phyloP scores from a whole-genome alignment of 106 monocot species.

The Acorus calamus region DNA sequence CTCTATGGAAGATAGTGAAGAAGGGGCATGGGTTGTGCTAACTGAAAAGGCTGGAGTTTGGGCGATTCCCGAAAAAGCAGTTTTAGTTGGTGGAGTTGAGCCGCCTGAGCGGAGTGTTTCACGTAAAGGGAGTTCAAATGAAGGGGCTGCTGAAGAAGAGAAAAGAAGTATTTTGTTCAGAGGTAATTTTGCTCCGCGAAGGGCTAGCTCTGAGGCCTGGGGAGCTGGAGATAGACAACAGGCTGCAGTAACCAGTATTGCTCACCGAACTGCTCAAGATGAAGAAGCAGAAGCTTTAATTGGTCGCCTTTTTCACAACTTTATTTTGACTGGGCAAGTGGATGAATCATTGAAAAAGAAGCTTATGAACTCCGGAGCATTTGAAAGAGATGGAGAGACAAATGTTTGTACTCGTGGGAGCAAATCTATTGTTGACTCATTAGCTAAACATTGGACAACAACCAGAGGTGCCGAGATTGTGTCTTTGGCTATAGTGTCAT shows the following conservation, averaged over 20 bases:
- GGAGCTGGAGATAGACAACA: conserved; percentile 35
- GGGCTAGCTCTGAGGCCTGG: conserved; percentile 55
- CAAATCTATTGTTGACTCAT: conserved; percentile 81
- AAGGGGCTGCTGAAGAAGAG: conserved; percentile 44
- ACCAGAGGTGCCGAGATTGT: conserved; percentile 77
- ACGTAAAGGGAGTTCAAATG: conserved; percentile 72
- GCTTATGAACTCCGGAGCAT: conserved; percentile 69
- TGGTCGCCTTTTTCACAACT: conserved; percentile 56
- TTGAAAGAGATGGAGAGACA: conserved; percentile 89
- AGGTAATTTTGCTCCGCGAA: conserved; percentile 42
- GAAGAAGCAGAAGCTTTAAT: conserved; percentile 80
- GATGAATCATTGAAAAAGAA: conserved; percentile 54
- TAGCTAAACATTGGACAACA: conserved; percentile 95
- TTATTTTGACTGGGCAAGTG: conserved; percentile 60
- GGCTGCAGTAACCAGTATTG: conserved; percentile 19
- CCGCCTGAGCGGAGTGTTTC: conserved; percentile 88
- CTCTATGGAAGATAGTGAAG: conserved; percentile 50
- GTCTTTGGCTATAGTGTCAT: conserved; percentile 66
- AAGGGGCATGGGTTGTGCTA: conserved; percentile 87
- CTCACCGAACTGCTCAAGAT: conserved; percentile 52
- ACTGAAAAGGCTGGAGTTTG: conserved; percentile 93
- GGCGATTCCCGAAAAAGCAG: conserved; percentile 90
- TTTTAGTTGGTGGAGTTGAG: conserved; percentile 83
- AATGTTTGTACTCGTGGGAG: conserved; percentile 88
- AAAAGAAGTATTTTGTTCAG: conserved; percentile 46